These are phyloP conservation scores for Dujonia santamariae DNA, from an alignment of 1,139 yeast genomes.

Conservation along the genomic window DNA sequence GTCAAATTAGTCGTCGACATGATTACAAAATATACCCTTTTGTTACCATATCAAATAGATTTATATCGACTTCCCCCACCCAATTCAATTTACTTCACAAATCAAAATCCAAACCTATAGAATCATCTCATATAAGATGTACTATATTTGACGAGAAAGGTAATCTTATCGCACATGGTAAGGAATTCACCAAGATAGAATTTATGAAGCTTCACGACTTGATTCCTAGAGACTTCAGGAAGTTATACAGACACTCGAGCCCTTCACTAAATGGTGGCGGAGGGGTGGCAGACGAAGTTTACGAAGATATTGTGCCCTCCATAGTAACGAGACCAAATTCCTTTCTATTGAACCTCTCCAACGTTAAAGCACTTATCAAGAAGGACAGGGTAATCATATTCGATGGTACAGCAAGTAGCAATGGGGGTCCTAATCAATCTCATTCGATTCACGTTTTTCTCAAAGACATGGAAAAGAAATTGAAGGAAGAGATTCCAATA, in stretches of 20 bases:
- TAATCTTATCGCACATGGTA: constrained; percentile 37
- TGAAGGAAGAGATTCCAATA: constrained; percentile 19
- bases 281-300: constrained; percentile 1
- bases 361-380: constrained; percentile 41
- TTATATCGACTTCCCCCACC: too few species aligned
- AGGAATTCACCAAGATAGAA: constrained; percentile 32
- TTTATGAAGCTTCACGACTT: constrained; percentile 36
- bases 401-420: constrained; percentile 23
- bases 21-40: too few species aligned
- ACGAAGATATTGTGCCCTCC: constrained; percentile 42
- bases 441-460: constrained; percentile 35
- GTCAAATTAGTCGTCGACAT: too few species aligned
- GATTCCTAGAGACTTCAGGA: constrained; percentile 41
- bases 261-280: neutral
- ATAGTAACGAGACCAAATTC: constrained; percentile 35
- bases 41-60: too few species aligned
- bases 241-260: constrained; percentile 29
- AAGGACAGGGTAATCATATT: constrained; percentile 38
- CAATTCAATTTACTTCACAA: too few species aligned
- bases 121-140: constrained; percentile 43
- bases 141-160: constrained; percentile 48
- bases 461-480: constrained; percentile 28
- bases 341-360: constrained; percentile 38
- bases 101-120: too few species aligned
- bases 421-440: constrained; percentile 25